Evolutionary conservation across 169 alveolate genomes (phyloP), one percentile per base, ranked within the genome.

Genomic region (Toxoplasma gondii): DNA sequence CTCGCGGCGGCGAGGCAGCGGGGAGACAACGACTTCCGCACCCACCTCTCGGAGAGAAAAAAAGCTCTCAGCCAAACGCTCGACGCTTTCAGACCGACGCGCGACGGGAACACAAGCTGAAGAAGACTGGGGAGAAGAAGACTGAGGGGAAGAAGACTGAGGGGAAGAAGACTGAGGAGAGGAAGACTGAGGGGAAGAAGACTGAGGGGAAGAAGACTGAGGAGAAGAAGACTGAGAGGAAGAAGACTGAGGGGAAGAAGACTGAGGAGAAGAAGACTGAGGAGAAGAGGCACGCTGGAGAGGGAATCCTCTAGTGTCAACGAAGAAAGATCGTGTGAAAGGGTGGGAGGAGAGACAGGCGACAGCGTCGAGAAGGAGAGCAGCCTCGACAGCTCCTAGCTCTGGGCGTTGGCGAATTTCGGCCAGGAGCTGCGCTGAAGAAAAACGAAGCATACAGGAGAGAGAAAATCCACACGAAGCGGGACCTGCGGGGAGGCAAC

Each of bases 321-420:
- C 39, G 22, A 74, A 74, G 43, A 36, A 74, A 17, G 84, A 74
- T 5, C 84, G 43, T 2, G 84, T 74, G 84, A 74, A 34, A 17
- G 84, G 84, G 19, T 74, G 84, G 39, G 39, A 36, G 84, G 84
- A 34, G 84, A 74, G 41, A 7, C 45, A 1, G 84, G 27, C 43
- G 12, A n/a, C 49, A 4, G 84, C 84, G 45, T 74, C 84, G 84
- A 74, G 84, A 31, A 74, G 84, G 39, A 74, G 84, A 22, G 84
- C 84, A 2, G 84, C 84, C 2, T 74, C 84, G 27, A n/a, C 43
- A 0, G 84, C 74, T 27, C 29, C 34, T 4, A 64, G 74, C 29
- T 64, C 74, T 31, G 74, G 5, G 9, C 74, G 74, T 31, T 16
- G 24, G 74, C 74, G 74, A 31, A 64, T 27, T 64, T 64, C 74